Percentiles rank a stretch among this genome's conserved stretches.
These are phyloP conservation scores for Peziza echinospora DNA, from an alignment of 495 filamentous ascomycete species.

Conservation along the genomic window DNA sequence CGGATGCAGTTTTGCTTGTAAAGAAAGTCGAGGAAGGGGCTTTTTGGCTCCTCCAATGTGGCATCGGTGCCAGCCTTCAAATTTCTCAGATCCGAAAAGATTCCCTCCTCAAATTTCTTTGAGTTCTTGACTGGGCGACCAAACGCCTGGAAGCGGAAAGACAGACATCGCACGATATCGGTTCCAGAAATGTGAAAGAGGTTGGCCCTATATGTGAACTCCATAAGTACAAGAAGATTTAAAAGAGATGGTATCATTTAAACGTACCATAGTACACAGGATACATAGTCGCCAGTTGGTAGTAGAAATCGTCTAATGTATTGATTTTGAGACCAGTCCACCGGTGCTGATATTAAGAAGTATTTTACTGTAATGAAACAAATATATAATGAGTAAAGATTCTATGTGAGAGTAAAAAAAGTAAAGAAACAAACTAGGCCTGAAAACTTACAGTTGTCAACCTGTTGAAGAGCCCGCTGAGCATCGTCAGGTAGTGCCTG, in stretches of 20 bases:
- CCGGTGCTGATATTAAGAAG: slow-evolving; percentile 93
- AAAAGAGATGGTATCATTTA: background rate
- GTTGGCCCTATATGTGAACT: slow-evolving; percentile 49
- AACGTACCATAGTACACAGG: slow-evolving; percentile 80
- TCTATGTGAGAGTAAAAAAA: too few relatives aligned
- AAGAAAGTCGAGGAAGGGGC: slow-evolving; percentile 89
- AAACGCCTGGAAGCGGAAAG: slow-evolving; percentile 96
- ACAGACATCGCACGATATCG: slow-evolving; percentile 93
- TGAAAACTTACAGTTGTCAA: slow-evolving; percentile 80
- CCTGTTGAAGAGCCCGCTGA: slow-evolving; percentile 91
- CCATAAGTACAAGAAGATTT: background rate
- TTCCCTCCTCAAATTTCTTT: slow-evolving; percentile 98
- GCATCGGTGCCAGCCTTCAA: slow-evolving; percentile 96
- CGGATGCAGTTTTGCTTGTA: slow-evolving; percentile 99
- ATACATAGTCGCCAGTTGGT: slow-evolving; percentile 95
- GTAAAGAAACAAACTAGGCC: too few relatives aligned
- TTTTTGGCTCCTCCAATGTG: slow-evolving; percentile 97
- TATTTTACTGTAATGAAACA: slow-evolving; percentile 99
- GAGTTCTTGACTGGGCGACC: slow-evolving; percentile 97
- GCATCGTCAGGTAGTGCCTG: slow-evolving; percentile 89
- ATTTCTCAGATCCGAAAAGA: slow-evolving; percentile 96
- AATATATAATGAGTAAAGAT: too few relatives aligned
- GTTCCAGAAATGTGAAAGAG: slow-evolving; percentile 98
- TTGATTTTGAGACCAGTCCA: slow-evolving; percentile 93
- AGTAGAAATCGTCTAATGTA: slow-evolving; percentile 89